Evolutionary conservation across 495 filamentous ascomycete genomes (phyloP).

Genomic region (Neurospora intermedia): DNA sequence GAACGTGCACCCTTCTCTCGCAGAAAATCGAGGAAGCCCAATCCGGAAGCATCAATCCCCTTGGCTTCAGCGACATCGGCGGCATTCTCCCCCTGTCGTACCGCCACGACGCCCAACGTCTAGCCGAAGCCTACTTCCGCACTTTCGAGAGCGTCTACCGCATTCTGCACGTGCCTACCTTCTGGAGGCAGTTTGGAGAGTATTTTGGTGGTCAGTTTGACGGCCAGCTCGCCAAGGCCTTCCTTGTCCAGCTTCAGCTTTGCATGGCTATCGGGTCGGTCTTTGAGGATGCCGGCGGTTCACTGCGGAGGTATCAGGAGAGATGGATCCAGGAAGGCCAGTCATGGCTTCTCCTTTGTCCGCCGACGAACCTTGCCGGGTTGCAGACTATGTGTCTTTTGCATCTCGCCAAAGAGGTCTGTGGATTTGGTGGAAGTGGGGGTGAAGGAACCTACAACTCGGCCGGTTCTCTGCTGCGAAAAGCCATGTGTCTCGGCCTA

Average conservation of each 20-base stretch:
- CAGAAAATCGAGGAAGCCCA: background rate
- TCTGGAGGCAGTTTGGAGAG: constrained; percentile 38
- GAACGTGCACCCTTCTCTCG: background rate
- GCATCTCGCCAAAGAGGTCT: constrained; percentile 46
- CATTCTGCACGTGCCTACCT: constrained; percentile 40
- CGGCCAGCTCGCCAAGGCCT: constrained; percentile 14
- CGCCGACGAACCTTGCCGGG: constrained; percentile 38
- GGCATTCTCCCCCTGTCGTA: background rate
- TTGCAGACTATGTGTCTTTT: constrained; percentile 51
- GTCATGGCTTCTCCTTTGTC: constrained; percentile 42
- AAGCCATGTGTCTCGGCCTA: constrained; percentile 50
- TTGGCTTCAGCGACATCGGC: background rate
- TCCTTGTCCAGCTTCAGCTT: constrained; percentile 50
- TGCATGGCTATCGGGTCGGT: constrained; percentile 52
- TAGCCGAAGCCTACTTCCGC: constrained; percentile 41
- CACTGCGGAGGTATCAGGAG: constrained; percentile 39
- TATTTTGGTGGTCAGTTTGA: constrained; percentile 17
- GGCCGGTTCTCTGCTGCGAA: constrained; percentile 45
- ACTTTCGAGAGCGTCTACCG: constrained; percentile 43
- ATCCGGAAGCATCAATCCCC: background rate
- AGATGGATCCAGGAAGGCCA: constrained; percentile 56
- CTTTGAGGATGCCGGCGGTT: constrained; percentile 39
- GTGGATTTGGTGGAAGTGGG: constrained; percentile 31
- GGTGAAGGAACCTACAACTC: constrained; percentile 50
- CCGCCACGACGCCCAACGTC: constrained; percentile 25